Conservation (phyloP, 2,329 filamentous ascomycete genomes). For the Cytospora piceicola region DNA sequence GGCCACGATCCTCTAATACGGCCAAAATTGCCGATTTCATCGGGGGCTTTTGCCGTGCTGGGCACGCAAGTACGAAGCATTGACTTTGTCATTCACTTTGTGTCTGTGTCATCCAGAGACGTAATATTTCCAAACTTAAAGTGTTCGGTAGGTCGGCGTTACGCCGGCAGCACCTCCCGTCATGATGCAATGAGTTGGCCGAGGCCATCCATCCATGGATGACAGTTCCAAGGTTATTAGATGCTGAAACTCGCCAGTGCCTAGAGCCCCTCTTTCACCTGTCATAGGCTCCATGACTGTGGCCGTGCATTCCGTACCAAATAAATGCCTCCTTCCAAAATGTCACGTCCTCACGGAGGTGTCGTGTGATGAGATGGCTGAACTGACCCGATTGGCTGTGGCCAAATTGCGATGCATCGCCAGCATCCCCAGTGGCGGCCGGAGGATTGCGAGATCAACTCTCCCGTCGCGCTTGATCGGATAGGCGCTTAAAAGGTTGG, state of each 20-base stretch:
- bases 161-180: not conserved
- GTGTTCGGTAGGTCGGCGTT: not conserved
- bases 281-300: no score
- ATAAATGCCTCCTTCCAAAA: not conserved
- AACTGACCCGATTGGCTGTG: not conserved
- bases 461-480: not conserved
- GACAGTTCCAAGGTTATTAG: no score
- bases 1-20: not conserved
- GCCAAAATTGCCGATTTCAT: not conserved
- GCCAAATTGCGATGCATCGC: not conserved
- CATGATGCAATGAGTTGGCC: not conserved
- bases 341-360: not conserved
- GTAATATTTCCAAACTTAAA: not conserved
- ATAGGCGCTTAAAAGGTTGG: not conserved
- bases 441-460: not conserved
- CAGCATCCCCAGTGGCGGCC: not conserved
- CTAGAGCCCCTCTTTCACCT: no score
- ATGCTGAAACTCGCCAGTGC: not conserved
- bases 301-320: no score
- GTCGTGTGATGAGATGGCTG: not conserved
- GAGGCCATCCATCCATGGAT: no score
- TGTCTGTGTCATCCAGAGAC: not conserved
- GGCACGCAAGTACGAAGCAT: not conserved
- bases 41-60: not conserved
- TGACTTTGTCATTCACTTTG: no score